Base-by-base conservation (phyloP, 2,329 filamentous ascomycete species). In the Thelonectria rubi region DNA sequence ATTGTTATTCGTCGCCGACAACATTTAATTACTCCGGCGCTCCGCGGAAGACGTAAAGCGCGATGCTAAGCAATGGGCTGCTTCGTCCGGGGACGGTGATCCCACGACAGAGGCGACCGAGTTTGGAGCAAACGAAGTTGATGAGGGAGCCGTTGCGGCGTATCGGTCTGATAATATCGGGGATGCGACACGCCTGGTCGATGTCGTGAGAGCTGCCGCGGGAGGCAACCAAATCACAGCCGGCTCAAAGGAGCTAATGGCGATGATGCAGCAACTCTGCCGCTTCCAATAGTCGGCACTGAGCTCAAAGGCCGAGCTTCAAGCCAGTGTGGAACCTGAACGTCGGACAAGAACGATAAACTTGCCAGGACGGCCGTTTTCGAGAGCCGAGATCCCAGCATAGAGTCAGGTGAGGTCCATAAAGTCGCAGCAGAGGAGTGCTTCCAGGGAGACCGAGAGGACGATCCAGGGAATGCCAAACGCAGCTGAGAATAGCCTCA, bases 361-460 rank as follows among this genome's bases (percentile, higher is more conserved):
- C 3, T 0, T 48, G 14, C 53, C 53, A 18, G 18, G 11, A 34
- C 32, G 26, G 26, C 26, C 26, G 26, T 30, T 30, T 30, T 30
- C 26, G 26, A 10, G 26, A 30, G 26, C 26, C 26, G 26, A 30
- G 26, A 30, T 30, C 10, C 26, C 26, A 30, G 26, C 10, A 30
- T 10, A 34, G 32, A 12, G 32, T 7, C 11, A 8, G 11, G 11
- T 34, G 6, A 34, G 26, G 43, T 42, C 55, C 14, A 62, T 62
- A 24, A 62, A 62, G 45, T 62, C 59, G n/a, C 59, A 65, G 50
- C 63, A 65, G 46, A 55, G 12, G 3, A 37, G 50, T 43, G 48
- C 47, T 10, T 65, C 63, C 2, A 56, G 21, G 5, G 55, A 62
- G 48, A 20, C 12, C 15, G 60, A 56, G 30, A 52, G 21, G 48